Evolutionary conservation across 179 eudicot species (phyloP), one percentile per base, ranked within the genome.

Genomic region (Beta macrorhiza): DNA sequence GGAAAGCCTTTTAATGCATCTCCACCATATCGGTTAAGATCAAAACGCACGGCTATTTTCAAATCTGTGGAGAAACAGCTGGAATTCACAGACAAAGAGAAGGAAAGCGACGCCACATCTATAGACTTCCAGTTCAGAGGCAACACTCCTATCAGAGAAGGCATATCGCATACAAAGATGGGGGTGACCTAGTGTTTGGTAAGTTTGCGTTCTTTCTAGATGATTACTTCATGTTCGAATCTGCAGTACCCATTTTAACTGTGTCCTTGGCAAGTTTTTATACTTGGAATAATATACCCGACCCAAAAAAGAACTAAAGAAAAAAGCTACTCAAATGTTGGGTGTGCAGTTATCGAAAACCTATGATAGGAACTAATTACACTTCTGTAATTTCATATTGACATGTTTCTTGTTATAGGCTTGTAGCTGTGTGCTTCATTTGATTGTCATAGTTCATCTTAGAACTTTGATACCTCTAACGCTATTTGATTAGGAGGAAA

Each of bases 61-160:
- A 96, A 92, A 83, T 90, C 94, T 58, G 90, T 96, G 72, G 99
- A 96, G 86, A 96, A 91, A 86, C 93, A 93, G 86, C 96, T 96
- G 25, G 89, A 93, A 80, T 93, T 93, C 79, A 81, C 89, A 77
- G 89, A 87, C 67, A 81, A 81, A 49, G 90, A 80, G 67, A 80
- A 68, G 49, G 87, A 82, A 75, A 84, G 79, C 42, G 81, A 79
- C 57, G 19, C 79, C 5, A 87, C 84, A 64, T 72, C 91, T 53
- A 67, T 68, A n/a, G 87, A 81, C 72, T 81, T 78, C 70, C 78
- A 70, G 62, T 85, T 82, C 53, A 87, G 82, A 69, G 88, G 88
- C 72, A 83, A 64, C 52, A 67, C 87, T 76, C 88, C 87, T 72
- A 79, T 81, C 47, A 77, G 75, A 74, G 82, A 89, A 86, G 86